Percentiles rank a stretch among this genome's conserved stretches.
phyloP scores from a whole-genome alignment of 2,329 filamentous ascomycete genomes.

The Hyphodiscus sp. region DNA sequence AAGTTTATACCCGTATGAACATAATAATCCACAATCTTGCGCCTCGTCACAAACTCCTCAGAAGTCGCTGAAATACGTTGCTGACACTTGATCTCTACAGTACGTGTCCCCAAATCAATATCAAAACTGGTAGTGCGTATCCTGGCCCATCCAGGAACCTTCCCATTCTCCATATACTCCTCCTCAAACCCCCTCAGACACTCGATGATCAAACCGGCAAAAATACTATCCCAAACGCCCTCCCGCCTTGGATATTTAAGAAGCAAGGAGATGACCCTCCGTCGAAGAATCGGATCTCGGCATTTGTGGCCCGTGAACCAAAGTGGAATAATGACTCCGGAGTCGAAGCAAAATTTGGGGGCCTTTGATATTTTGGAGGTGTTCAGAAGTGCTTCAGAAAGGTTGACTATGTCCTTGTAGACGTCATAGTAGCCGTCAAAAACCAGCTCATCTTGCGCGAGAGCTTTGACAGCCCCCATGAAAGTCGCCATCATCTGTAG shows the following conservation, averaged over 20 bases:
- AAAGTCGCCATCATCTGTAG: constrained; percentile 10
- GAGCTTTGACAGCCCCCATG: constrained; percentile 4
- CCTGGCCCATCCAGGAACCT: constrained; percentile 9
- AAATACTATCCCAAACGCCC: constrained; percentile 53
- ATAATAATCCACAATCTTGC: constrained; percentile 8
- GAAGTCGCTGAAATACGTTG: constrained; percentile 6
- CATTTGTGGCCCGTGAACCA: constrained; percentile 60
- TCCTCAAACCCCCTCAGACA: constrained; percentile 9
- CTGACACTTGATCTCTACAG: constrained; percentile 5
- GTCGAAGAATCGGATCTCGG: constrained; percentile 47
- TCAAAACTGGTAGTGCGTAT: constrained; percentile 7
- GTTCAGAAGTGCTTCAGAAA: constrained; percentile 7
- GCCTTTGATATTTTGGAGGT: constrained; percentile 2
- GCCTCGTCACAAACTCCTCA: neutral
- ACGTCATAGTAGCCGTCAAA: constrained; percentile 6
- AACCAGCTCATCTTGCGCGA: constrained; percentile 6
- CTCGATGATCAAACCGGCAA: constrained; percentile 7
- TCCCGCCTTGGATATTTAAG: constrained; percentile 54
- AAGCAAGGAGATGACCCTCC: constrained; percentile 55
- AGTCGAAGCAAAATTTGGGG: constrained; percentile 47
- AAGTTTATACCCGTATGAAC: constrained; percentile 5
- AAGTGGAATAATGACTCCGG: constrained; percentile 56
- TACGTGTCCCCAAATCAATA: constrained; percentile 5
- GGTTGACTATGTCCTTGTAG: constrained; percentile 7
- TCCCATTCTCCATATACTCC: constrained; percentile 6